Base-by-base conservation (phyloP, 305 asterid species). In the Nicotiana rustica region DNA sequence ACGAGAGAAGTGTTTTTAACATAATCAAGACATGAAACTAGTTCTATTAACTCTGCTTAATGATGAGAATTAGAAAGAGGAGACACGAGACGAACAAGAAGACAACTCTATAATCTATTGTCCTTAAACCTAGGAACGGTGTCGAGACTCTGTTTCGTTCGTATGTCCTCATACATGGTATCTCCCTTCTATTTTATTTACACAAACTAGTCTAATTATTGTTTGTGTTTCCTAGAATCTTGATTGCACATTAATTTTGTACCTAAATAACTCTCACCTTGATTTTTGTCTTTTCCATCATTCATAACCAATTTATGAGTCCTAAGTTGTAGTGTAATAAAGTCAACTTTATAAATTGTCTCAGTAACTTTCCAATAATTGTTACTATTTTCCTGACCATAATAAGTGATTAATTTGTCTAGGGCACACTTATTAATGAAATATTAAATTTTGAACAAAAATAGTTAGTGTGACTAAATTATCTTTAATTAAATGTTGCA, bases 141-240 rank as follows among this genome's bases (percentile, higher is more conserved):
- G 92, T 91, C 94, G 82, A 88, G 83, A 80, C 78, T 67, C 68
- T 83, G 85, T 81, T 83, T 76, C 80, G 18, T 41, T 41, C 70
- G 82, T 80, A 61, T 79, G 94, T 91, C 93, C 83, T 83, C 60
- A 83, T 91, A 13, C 94, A 85, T 60, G 80, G 91, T 79, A 85
- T 80, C 87, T 85, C 57, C 75, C 2, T 80, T 10, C 70, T 61
- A 61, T 49, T 35, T 25, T 56, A 41, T 47, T 6, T 1, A 35
- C 25, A 12, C 36, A 35, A 60, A 61, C 10, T 44, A 31, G 21
- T 19, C 81, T 77, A 80, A 81, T 84, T 15, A 84, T 86, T 67
- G 64, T 68, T 85, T 79, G 14, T 76, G 83, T 83, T 79, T 65
- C 33, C 71, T n/a, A 61, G 79, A 67, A 77, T 78, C 47, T 86